Evolutionary conservation across 2,329 filamentous ascomycete genomes (phyloP).

Genomic region (Diaporthe aspalathi): DNA sequence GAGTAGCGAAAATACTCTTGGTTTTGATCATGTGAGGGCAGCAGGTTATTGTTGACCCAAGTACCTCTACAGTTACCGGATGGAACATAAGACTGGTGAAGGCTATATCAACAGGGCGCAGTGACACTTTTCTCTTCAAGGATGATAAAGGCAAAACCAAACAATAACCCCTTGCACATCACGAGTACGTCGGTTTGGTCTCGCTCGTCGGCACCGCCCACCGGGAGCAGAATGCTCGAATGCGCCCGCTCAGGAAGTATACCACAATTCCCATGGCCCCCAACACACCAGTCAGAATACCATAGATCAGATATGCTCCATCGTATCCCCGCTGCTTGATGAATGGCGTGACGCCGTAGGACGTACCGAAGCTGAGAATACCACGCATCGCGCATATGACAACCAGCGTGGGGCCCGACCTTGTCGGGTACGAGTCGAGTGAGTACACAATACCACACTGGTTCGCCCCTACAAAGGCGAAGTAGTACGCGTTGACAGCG

Average conservation of each 20-base stretch:
- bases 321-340: conserved; percentile 47
- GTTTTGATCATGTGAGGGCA: neutral
- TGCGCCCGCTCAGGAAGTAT: conserved; percentile 49
- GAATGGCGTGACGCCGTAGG: conserved; percentile 47
- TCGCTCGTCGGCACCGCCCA: conserved; percentile 19
- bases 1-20: neutral
- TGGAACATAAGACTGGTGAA: neutral
- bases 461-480: conserved; percentile 55
- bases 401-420: conserved; percentile 55
- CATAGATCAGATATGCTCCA: conserved; percentile 49
- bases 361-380: conserved; percentile 56
- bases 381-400: conserved; percentile 59
- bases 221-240: conserved; percentile 10
- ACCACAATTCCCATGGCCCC: conserved; percentile 47
- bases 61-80: neutral
- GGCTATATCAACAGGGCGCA: neutral
- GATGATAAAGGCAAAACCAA: too few species aligned
- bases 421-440: conserved; percentile 56
- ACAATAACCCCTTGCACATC: neutral
- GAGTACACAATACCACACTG: conserved; percentile 58
- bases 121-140: neutral
- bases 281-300: conserved; percentile 46
- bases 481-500: conserved; percentile 47
- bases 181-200: conserved; percentile 18
- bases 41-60: too few species aligned